Evolutionary conservation across 2,329 filamentous ascomycete species (phyloP).

Genomic region (Basipetospora chlamydospora): DNA sequence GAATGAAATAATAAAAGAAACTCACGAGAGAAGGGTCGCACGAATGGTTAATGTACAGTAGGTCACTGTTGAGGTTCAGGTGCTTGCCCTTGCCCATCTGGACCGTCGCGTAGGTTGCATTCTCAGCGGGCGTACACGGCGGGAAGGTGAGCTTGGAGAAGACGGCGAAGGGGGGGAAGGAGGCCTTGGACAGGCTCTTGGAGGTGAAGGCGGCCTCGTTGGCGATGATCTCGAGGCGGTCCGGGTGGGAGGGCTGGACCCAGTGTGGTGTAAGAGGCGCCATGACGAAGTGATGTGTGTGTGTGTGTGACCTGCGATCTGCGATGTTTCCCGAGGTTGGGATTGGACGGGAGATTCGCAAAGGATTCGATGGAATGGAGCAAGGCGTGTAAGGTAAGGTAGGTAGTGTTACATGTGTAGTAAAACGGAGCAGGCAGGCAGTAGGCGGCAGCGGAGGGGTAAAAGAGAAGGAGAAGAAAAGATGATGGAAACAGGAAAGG

Average conservation of each 20-base stretch:
- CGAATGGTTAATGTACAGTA: slow-evolving; percentile 55
- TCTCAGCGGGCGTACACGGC: slow-evolving; percentile 38
- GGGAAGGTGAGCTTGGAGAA: slow-evolving; percentile 54
- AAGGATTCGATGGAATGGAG: no score
- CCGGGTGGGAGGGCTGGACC: slow-evolving; percentile 45
- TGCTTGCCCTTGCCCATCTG: slow-evolving; percentile 42
- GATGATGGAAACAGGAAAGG: no score
- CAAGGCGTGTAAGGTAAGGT: no score
- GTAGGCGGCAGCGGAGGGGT: no score
- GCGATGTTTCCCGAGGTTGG: no score
- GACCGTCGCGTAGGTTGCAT: slow-evolving; percentile 49
- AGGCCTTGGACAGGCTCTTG: slow-evolving; percentile 41
- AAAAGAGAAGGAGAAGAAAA: no score
- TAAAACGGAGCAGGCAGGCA: no score
- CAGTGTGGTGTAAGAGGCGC: slow-evolving; percentile 44
- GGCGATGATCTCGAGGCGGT: slow-evolving; percentile 40
- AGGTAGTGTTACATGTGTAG: no score
- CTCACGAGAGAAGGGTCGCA: slow-evolving; percentile 51
- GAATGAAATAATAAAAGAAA: slow-evolving; percentile 10
- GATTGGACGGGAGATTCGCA: no score
- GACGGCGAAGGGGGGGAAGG: slow-evolving; percentile 45
- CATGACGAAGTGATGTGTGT: slow-evolving; percentile 18
- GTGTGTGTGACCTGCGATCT: no score
- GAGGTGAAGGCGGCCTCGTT: slow-evolving; percentile 40
- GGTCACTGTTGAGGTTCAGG: slow-evolving; percentile 48